Evolutionary conservation across 2,329 filamentous ascomycete species (phyloP).

Genomic region (Metarhizium anisopliae): DNA sequence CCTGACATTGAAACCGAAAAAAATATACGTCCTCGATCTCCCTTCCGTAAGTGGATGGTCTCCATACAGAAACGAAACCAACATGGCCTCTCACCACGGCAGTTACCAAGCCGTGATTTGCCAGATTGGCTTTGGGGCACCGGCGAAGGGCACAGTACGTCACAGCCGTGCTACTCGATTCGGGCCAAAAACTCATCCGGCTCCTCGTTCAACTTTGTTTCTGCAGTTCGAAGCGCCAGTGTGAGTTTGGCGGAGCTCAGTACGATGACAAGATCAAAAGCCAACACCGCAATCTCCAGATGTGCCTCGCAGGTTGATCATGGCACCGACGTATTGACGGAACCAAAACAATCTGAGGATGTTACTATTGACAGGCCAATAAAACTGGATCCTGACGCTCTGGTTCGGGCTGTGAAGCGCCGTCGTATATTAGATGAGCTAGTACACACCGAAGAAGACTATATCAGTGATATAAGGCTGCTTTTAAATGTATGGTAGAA

Average conservation of each 20-base stretch:
- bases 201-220: slow-evolving; percentile 71
- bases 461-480: slow-evolving; percentile 79
- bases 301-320: slow-evolving; percentile 51
- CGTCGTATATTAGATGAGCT: slow-evolving; percentile 78
- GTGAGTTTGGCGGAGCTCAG: slow-evolving; percentile 68
- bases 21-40: slow-evolving; percentile 18
- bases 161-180: slow-evolving; percentile 2
- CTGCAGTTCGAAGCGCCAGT: slow-evolving; percentile 73
- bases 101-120: slow-evolving; percentile 4
- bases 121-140: slow-evolving; percentile 1
- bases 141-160: background rate
- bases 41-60: slow-evolving; percentile 67
- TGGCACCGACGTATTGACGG: slow-evolving; percentile 53
- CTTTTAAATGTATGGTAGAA: slow-evolving; percentile 62
- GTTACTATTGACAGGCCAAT: slow-evolving; percentile 46
- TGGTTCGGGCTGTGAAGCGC: slow-evolving; percentile 63
- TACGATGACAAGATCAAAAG: slow-evolving; percentile 52
- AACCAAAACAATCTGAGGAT: slow-evolving; percentile 55
- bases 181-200: slow-evolving; percentile 40
- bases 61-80: slow-evolving; percentile 52
- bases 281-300: slow-evolving; percentile 40
- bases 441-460: slow-evolving; percentile 76
- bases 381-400: slow-evolving; percentile 57
- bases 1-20: background rate
- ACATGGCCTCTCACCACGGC: slow-evolving; percentile 20